Evolutionary conservation across 805 yeast species (phyloP).

Genomic region (Maudiozyma serrabonitensis): DNA sequence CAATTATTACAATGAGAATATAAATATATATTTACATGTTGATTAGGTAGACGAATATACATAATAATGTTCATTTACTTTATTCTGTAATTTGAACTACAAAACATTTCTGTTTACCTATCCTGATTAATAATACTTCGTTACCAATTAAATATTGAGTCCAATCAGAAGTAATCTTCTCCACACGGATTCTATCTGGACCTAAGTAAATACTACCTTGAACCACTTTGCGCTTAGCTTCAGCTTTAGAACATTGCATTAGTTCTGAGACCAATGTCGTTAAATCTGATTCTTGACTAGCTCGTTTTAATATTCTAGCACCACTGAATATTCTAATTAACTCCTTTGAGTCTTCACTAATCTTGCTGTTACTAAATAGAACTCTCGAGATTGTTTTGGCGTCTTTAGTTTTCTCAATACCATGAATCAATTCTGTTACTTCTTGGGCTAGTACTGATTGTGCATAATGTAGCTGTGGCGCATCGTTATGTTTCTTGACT

Average conservation of each 20-base stretch:
- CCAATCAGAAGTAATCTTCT: constrained; percentile 38
- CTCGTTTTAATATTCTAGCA: constrained; percentile 14
- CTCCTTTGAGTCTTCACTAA: constrained; percentile 7
- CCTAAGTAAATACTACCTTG: constrained; percentile 74
- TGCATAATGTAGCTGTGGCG: constrained; percentile 60
- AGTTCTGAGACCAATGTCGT: constrained; percentile 43
- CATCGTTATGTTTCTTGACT: constrained; percentile 40
- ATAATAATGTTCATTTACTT: neutral
- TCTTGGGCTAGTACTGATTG: constrained; percentile 75
- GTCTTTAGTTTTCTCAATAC: constrained; percentile 60
- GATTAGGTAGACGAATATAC: neutral
- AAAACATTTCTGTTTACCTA: constrained; percentile 64
- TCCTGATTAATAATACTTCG: constrained; percentile 51
- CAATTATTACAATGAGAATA: too few relatives aligned
- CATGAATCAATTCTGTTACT: constrained; percentile 81
- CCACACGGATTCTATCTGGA: constrained; percentile 40
- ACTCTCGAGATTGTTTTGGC: constrained; percentile 61
- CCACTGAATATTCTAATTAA: constrained; percentile 11
- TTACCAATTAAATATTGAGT: constrained; percentile 47
- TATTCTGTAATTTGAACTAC: constrained; percentile 29
- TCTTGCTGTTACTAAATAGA: constrained; percentile 33
- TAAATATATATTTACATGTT: neutral
- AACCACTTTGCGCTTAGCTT: constrained; percentile 49
- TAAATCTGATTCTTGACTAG: constrained; percentile 30
- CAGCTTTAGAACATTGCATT: constrained; percentile 42